Percentiles rank a stretch among this genome's conserved stretches.
These are phyloP conservation scores for Paramyrothecium sp. DNA, from an alignment of 2,329 filamentous ascomycete species.

Conservation along the genomic window DNA sequence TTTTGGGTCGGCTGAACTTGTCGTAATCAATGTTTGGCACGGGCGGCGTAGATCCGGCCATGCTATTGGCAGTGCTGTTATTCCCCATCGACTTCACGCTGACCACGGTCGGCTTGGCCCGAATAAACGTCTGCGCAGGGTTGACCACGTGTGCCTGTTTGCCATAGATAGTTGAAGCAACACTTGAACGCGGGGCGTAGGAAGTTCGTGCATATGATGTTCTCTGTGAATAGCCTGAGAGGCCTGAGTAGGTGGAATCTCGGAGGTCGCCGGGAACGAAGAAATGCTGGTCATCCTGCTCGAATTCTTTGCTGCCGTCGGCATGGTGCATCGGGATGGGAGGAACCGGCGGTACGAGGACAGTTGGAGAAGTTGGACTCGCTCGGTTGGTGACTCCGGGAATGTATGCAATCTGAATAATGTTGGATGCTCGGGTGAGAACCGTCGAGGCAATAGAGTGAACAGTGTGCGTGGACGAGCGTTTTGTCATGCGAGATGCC, in stretches of 20 bases:
- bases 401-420: constrained; percentile 99
- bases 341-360: constrained; percentile 88
- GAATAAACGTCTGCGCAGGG: constrained; percentile 82
- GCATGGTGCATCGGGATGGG: constrained; percentile 75
- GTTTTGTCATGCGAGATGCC: constrained; percentile 40
- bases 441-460: constrained; percentile 94
- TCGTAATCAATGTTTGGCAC: constrained; percentile 70
- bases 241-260: constrained; percentile 84
- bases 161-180: constrained; percentile 91
- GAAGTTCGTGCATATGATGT: constrained; percentile 60
- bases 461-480: constrained; percentile 81
- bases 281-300: constrained; percentile 79
- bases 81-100: constrained; percentile 76
- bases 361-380: constrained; percentile 74
- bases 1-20: constrained; percentile 56
- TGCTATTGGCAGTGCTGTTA: constrained; percentile 47
- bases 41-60: constrained; percentile 52
- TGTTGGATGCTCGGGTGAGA: constrained; percentile 92
- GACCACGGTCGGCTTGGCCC: constrained; percentile 88
- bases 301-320: constrained; percentile 39
- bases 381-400: constrained; percentile 94
- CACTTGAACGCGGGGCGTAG: constrained; percentile 65
- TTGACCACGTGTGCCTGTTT: constrained; percentile 82
- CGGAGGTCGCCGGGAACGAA: constrained; percentile 89
- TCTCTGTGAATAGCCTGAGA: constrained; percentile 62